A percentile compares a stretch with the other conserved stretches of the same genome.
Conservation (phyloP, 768 basidiomycete genomes). For the Termitomyces sp. region DNA sequence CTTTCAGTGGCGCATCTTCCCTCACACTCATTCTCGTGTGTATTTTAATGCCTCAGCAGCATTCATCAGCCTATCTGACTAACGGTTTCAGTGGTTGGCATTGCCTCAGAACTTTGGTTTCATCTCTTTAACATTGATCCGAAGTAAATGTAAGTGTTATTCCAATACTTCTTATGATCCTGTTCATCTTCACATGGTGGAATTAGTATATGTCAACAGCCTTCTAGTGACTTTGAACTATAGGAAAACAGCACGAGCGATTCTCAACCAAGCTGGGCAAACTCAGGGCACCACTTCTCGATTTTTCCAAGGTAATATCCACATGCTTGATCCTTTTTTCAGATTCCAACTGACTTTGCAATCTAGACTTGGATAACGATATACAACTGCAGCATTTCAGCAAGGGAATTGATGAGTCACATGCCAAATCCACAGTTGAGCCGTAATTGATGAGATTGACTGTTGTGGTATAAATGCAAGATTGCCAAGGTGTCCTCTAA, state of each 20-base stretch:
- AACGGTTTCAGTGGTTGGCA: neutral
- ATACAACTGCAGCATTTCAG: neutral
- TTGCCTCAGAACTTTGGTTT: conserved; percentile 11
- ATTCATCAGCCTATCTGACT: neutral
- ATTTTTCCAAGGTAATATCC: conserved; percentile 7
- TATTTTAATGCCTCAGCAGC: neutral
- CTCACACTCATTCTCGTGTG: conserved; percentile 9
- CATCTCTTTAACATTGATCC: conserved; percentile 8
- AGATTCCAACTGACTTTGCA: neutral
- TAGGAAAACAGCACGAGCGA: conserved; percentile 2
- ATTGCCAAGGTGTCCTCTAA: no score
- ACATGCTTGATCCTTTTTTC: no score
- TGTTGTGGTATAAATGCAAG: no score
- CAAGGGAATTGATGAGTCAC: neutral
- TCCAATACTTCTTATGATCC: neutral
- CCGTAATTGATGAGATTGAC: neutral
- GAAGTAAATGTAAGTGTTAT: conserved; percentile 5
- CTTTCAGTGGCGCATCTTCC: conserved; percentile 6
- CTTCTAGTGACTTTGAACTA: conserved; percentile 10
- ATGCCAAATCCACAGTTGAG: neutral
- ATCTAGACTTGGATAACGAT: neutral
- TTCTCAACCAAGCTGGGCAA: neutral
- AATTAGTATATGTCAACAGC: conserved; percentile 9
- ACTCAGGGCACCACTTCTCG: conserved; percentile 3
- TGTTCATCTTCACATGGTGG: neutral